Base-by-base conservation (phyloP, 169 alveolate genomes). In the Plasmodium billcollinsi region DNA sequence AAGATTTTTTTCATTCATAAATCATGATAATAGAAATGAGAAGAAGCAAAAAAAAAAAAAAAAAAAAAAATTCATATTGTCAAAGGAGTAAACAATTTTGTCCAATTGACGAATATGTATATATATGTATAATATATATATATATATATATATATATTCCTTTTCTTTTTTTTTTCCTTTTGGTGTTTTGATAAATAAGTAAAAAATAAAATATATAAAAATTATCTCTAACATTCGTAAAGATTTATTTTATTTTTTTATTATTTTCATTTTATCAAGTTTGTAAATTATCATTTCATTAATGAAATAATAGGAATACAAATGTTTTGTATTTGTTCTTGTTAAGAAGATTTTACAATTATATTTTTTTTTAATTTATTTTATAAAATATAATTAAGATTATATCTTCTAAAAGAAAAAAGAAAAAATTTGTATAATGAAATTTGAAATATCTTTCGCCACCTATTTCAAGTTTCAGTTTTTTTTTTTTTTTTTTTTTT, bases 361-460 rank as follows among this genome's bases (percentile, higher is more conserved):
- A 80, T 80, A 69, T 80, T 69, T 71, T 54, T 67, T 61, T 67
- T 29, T n/a, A 80, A 65, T 21, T 50, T 66, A 66, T 39, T 39
- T 39, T 39, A 59, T 59, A 66, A 66, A 78, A 71, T 56, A 45
- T 66, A 78, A 73, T 73, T 33, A 73, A 73, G 86, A 73, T 73
- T 73, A 24, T 14, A 73, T 45, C 85, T 73, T 39, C 85, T 73
- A 78, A 78, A 66, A 59, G 20, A 52, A 33, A 67, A 69, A 61
- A 71, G 52, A 66, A 80, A 56, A 69, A 54, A 15, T 15, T 47
- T 61, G 45, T 4, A 14, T 74, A 15, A 59, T 50, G 83, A 80
- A 67, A 54, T 69, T 21, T 71, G 85, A 80, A 80, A 80, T 80
- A 80, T 29, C 90, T 80, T 80, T 80, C 90, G 90, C 90, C 90